Evolutionary conservation across 805 yeast species (phyloP).

Genomic region (Wickerhamomyces bovis): DNA sequence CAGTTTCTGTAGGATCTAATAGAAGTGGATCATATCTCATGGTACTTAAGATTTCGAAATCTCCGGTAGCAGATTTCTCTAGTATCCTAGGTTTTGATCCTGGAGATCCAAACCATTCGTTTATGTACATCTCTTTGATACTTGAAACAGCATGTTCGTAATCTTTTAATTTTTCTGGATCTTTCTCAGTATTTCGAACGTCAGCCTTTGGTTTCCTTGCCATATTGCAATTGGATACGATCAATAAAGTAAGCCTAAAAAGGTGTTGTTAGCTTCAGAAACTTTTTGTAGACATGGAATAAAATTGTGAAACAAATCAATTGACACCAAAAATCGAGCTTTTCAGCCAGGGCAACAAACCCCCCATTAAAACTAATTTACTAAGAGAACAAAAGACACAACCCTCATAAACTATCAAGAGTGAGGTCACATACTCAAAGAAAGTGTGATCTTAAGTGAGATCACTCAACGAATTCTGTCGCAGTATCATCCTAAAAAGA

Average conservation of each 20-base stretch:
- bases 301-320: too few relatives aligned
- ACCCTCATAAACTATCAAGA: too few relatives aligned
- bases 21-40: conserved; percentile 70
- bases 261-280: too few relatives aligned
- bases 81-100: conserved; percentile 5
- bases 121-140: conserved; percentile 3
- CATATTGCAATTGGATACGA: conserved; percentile 5
- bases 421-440: too few relatives aligned
- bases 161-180: conserved; percentile 3
- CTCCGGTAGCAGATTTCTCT: conserved; percentile 14
- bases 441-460: too few relatives aligned
- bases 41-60: conserved; percentile 60
- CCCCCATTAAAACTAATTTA: too few relatives aligned
- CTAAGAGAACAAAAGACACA: too few relatives aligned
- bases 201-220: neutral
- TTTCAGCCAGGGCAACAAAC: too few relatives aligned
- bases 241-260: neutral
- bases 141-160: neutral
- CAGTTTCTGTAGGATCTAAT: conserved; percentile 2
- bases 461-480: too few relatives aligned
- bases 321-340: too few relatives aligned
- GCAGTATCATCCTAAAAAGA: too few relatives aligned
- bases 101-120: conserved; percentile 1
- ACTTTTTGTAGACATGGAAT: too few relatives aligned
- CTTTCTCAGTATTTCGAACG: neutral